Percentiles rank a stretch among this genome's conserved stretches.
phyloP scores from a whole-genome alignment of 495 filamentous ascomycete species.

The Aspergillus steynii region DNA sequence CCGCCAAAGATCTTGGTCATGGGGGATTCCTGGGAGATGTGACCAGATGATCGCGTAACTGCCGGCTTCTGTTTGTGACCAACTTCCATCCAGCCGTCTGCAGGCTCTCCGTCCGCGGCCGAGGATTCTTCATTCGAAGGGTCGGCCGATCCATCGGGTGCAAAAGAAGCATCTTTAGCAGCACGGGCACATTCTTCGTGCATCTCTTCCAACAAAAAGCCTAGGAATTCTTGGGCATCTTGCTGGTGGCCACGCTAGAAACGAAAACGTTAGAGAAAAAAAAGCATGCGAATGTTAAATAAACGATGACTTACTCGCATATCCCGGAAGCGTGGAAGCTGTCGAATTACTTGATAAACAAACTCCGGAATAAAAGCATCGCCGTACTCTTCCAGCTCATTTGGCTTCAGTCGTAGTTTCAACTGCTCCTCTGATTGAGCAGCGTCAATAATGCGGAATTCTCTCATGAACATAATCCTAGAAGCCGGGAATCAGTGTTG shows the following conservation, averaged over 20 bases:
- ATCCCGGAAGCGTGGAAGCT: conserved; percentile 81
- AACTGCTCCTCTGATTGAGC: conserved; percentile 73
- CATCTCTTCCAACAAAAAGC: conserved; percentile 87
- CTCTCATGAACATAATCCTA: conserved; percentile 94
- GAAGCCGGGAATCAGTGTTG: conserved; percentile 1
- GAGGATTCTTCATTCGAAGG: conserved; percentile 44
- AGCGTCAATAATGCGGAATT: conserved; percentile 84
- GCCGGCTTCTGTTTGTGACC: conserved; percentile 86
- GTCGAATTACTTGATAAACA: conserved; percentile 88
- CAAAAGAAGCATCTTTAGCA: conserved; percentile 55
- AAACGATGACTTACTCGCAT: conserved; percentile 68
- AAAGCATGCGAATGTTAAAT: conserved; percentile 1
- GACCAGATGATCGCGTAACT: conserved; percentile 84
- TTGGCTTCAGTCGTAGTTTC: conserved; percentile 68
- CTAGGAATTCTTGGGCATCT: conserved; percentile 96
- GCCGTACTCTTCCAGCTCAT: conserved; percentile 86
- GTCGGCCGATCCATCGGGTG: conserved; percentile 43
- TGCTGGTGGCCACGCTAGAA: conserved; percentile 87
- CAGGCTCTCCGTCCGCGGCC: conserved; percentile 27
- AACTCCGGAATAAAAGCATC: conserved; percentile 92
- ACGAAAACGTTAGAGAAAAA: neutral
- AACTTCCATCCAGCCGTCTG: conserved; percentile 85
- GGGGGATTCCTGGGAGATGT: conserved; percentile 70
- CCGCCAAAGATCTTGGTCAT: conserved; percentile 95
- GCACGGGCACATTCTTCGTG: conserved; percentile 88